These are phyloP conservation scores for Parietichytrium sp. DNA, from an alignment of 108 stramenopile genomes.

Conservation along the genomic window DNA sequence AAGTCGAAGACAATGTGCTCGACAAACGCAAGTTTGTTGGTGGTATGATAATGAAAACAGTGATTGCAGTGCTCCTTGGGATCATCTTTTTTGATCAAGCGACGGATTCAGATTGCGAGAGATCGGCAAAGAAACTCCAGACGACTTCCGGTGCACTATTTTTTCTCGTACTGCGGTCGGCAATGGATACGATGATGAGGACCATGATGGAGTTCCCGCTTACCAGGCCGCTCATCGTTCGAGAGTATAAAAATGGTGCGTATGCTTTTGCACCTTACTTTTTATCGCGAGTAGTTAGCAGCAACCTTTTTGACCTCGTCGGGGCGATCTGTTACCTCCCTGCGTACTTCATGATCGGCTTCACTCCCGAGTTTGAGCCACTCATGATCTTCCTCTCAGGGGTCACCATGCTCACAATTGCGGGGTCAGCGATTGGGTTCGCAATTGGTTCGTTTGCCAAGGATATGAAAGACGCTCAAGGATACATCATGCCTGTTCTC, in stretches of 20 bases:
- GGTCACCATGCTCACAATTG: conserved; percentile 38
- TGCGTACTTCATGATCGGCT: no score
- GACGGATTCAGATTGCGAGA: no score
- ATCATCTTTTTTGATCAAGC: conserved; percentile 31
- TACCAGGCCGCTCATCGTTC: conserved; percentile 6
- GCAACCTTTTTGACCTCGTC: no score
- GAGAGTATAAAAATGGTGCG: conserved; percentile 23
- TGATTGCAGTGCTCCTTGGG: neutral
- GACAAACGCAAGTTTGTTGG: conserved; percentile 4
- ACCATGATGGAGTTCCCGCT: conserved; percentile 11
- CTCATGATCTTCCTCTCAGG: no score
- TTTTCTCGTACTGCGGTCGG: neutral
- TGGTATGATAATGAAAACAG: neutral
- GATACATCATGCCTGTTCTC: conserved; percentile 30
- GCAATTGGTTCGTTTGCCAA: neutral
- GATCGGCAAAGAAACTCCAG: neutral
- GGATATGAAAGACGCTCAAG: conserved; percentile 11
- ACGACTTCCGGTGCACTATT: neutral
- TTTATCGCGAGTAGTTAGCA: no score
- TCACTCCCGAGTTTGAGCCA: no score
- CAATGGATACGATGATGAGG: neutral
- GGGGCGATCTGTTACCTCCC: no score
- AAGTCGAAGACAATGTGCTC: neutral
- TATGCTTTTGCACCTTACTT: no score
- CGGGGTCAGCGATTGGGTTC: conserved; percentile 1